Evolutionary conservation across 2,329 filamentous ascomycete species (phyloP), one percentile per base, ranked within the genome.

Genomic region (Basipetospora chlamydospora): DNA sequence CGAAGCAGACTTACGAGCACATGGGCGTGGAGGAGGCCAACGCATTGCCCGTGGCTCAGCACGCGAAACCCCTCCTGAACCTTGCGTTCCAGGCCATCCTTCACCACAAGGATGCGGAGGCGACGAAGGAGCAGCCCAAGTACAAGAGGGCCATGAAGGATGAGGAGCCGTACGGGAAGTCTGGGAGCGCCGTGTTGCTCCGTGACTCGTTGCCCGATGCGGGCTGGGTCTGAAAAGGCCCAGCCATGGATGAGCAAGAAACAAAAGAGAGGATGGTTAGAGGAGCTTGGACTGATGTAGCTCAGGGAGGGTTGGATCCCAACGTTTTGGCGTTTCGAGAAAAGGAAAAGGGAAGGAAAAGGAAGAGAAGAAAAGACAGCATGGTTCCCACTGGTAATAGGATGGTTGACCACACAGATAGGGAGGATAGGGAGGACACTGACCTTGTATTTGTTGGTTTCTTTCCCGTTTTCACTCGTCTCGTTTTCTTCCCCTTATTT

Each of bases 61-160:
- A 64, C 36, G 52, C 55, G 9, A 47, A 51, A 10, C 60, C 63
- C 2, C 50, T 69, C 9, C 37, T 70, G 8, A 58, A 54, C 33
- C 57, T 66, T 55, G 49, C 53, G 3, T 55, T 60, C 39, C 29
- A 38, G 6, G 22, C 36, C 6, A 13, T 38, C 21, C 17, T 25
- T n/a, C 21, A 28, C 22, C 23, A 26, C 15, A 26, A 21, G 22
- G 26, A 38, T 13, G 11, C n/a, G 20, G 36, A 26, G 16, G n/a
- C 20, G 21, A 13, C 30, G 10, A 17, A 16, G 20, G 22, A 33
- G 23, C 9, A 3, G 4, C 15, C 29, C 6, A 15, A 16, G 10
- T 13, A 26, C 5, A 29, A 7, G 21, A 7, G 33, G 12, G 29
- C 7, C 21, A 29, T 13, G 11, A 29, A 38, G n/a, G 11, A 11